These are phyloP conservation scores for Alternaria alternata DNA, from an alignment of 2,329 filamentous ascomycete species.

Conservation along the genomic window DNA sequence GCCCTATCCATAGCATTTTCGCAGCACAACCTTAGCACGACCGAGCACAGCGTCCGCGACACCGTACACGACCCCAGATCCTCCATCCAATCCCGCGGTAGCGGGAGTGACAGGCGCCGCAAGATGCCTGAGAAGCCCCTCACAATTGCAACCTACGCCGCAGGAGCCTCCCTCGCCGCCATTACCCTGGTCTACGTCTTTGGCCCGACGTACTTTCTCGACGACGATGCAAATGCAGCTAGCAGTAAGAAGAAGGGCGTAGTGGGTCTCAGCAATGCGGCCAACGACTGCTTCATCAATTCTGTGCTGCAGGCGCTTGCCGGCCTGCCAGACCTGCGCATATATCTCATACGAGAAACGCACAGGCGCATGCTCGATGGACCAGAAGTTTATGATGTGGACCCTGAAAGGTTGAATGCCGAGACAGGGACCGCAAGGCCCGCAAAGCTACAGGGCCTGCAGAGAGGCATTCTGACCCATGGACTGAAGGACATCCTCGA, in stretches of 20 bases:
- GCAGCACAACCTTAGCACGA: conserved; percentile 9
- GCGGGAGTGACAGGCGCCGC: conserved; percentile 34
- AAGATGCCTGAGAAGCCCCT: conserved; percentile 82
- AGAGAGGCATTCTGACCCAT: conserved; percentile 82
- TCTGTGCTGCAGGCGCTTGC: conserved; percentile 93
- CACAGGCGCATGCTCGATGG: conserved; percentile 85
- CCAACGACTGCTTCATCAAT: conserved; percentile 88
- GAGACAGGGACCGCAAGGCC: conserved; percentile 50
- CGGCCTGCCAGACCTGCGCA: conserved; percentile 83
- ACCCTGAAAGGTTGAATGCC: conserved; percentile 59
- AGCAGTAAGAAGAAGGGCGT: conserved; percentile 76
- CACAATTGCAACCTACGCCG: conserved; percentile 90
- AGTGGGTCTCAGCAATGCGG: conserved; percentile 85
- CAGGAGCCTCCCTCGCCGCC: conserved; percentile 91
- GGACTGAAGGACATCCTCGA: conserved; percentile 94
- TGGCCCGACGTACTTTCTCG: conserved; percentile 94
- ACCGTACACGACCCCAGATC: conserved; percentile 27
- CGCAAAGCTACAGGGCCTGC: conserved; percentile 67
- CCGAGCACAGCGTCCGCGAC: conserved; percentile 22
- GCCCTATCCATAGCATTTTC: not conserved
- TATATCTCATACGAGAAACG: conserved; percentile 91
- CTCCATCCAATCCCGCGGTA: conserved; percentile 32
- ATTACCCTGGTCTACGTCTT: conserved; percentile 97
- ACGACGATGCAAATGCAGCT: conserved; percentile 78
- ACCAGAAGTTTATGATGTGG: conserved; percentile 73